These are phyloP conservation scores for Tripterygium wilfordii DNA, from an alignment of 177 flowering plant species.

Conservation along the genomic window DNA sequence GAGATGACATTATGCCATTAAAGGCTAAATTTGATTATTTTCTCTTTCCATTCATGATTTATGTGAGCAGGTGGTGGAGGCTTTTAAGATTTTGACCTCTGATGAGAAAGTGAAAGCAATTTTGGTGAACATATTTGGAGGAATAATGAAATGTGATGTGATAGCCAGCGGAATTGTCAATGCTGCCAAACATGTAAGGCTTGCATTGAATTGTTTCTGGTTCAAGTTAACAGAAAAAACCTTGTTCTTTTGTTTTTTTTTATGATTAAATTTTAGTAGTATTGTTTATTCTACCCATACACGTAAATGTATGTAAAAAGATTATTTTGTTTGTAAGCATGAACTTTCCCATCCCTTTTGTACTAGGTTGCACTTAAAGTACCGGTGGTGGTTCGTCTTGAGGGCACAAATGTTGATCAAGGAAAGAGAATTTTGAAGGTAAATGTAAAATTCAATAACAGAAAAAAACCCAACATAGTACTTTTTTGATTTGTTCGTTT, in stretches of 20 bases:
- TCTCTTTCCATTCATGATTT: neutral
- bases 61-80: constrained; percentile 82
- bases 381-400: constrained; percentile 92
- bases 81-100: constrained; percentile 94
- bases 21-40: no score
- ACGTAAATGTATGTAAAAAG: no score
- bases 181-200: constrained; percentile 85
- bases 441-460: constrained; percentile 5
- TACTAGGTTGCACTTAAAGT: constrained; percentile 78
- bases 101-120: constrained; percentile 98
- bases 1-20: no score
- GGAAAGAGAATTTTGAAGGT: constrained; percentile 98
- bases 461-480: neutral
- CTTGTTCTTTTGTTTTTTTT: no score
- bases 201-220: no score
- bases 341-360: constrained; percentile 6
- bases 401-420: constrained; percentile 98
- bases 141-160: constrained; percentile 98
- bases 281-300: no score
- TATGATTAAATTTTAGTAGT: no score
- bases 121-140: constrained; percentile 97
- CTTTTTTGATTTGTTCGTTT: no score
- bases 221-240: no score
- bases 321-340: no score
- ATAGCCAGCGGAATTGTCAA: constrained; percentile 98